Evolutionary conservation across 1,284 basidiomycete species (phyloP).

Genomic region (Heterobasidion annosum): DNA sequence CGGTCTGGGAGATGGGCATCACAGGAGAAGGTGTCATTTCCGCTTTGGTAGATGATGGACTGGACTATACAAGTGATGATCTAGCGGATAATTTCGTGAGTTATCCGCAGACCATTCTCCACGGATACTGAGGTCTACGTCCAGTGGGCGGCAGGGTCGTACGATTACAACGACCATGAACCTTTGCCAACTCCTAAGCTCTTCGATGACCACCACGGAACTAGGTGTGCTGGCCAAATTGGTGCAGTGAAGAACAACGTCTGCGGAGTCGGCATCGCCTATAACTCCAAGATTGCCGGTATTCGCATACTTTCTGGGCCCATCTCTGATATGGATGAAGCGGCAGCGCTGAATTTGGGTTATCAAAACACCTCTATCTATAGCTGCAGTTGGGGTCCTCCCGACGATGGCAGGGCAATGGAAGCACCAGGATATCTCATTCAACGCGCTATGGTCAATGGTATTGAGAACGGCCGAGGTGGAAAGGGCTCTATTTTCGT

Average conservation of each 20-base stretch:
- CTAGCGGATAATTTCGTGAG: conserved; percentile 87
- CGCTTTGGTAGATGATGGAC: conserved; percentile 91
- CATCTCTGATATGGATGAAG: conserved; percentile 98
- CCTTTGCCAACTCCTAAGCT: conserved; percentile 83
- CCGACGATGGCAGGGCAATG: conserved; percentile 93
- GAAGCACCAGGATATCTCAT: conserved; percentile 92
- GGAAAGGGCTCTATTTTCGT: conserved; percentile 95
- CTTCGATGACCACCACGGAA: conserved; percentile 93
- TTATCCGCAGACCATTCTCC: conserved; percentile 12
- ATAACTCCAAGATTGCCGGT: conserved; percentile 86
- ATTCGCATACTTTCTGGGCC: conserved; percentile 93
- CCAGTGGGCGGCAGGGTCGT: conserved; percentile 84
- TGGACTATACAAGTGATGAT: conserved; percentile 88
- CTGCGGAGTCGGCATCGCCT: conserved; percentile 94
- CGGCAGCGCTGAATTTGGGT: conserved; percentile 89
- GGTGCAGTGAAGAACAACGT: conserved; percentile 95
- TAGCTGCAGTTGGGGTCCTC: conserved; percentile 97
- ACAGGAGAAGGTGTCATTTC: conserved; percentile 84
- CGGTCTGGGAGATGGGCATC: conserved; percentile 82
- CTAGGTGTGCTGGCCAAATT: conserved; percentile 96
- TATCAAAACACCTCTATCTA: conserved; percentile 92
- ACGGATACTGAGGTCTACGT: neutral
- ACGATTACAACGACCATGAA: conserved; percentile 95
- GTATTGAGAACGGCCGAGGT: conserved; percentile 83
- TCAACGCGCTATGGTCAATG: conserved; percentile 91